A percentile compares a stretch with the other conserved stretches of the same genome.
These are phyloP conservation scores for Dactylellina leptospora DNA, from an alignment of 2,329 filamentous ascomycete species.

Conservation along the genomic window DNA sequence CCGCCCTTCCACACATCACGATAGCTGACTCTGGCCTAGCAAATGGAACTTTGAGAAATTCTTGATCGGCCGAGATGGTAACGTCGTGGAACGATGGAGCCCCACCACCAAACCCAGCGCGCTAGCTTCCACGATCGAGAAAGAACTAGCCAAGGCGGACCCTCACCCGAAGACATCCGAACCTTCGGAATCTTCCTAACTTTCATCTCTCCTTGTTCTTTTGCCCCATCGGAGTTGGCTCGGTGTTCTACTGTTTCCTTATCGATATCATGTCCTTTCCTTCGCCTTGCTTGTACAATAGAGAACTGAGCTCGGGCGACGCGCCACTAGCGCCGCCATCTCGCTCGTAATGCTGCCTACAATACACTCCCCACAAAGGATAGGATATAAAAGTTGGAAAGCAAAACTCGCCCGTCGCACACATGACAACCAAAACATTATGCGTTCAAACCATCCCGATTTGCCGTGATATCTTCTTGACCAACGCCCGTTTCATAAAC, in stretches of 20 bases:
- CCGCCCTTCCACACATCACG: no score
- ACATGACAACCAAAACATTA: background rate
- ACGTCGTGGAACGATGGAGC: conserved; percentile 85
- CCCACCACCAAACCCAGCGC: conserved; percentile 85
- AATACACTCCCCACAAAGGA: no score
- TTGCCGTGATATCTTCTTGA: conserved; percentile 77
- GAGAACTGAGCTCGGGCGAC: no score
- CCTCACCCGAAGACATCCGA: background rate
- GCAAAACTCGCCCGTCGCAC: no score
- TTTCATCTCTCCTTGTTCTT: background rate
- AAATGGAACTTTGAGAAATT: conserved; percentile 99
- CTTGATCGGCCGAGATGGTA: conserved; percentile 82
- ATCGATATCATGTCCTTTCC: background rate
- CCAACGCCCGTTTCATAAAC: conserved; percentile 83
- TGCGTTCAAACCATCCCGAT: conserved; percentile 69
- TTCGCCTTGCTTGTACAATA: no score
- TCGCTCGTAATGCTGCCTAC: no score
- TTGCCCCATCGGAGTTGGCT: background rate
- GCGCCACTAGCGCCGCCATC: no score
- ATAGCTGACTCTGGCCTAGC: no score
- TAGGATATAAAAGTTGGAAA: no score
- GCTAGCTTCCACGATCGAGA: conserved; percentile 77
- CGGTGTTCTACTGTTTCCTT: background rate
- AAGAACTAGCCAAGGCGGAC: conserved; percentile 72
- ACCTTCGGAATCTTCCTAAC: background rate